A percentile compares a stretch with the other conserved stretches of the same genome.
Evolutionary conservation across 352 stramenopile species (phyloP).

Genomic region (Globisporangium yorkense): DNA sequence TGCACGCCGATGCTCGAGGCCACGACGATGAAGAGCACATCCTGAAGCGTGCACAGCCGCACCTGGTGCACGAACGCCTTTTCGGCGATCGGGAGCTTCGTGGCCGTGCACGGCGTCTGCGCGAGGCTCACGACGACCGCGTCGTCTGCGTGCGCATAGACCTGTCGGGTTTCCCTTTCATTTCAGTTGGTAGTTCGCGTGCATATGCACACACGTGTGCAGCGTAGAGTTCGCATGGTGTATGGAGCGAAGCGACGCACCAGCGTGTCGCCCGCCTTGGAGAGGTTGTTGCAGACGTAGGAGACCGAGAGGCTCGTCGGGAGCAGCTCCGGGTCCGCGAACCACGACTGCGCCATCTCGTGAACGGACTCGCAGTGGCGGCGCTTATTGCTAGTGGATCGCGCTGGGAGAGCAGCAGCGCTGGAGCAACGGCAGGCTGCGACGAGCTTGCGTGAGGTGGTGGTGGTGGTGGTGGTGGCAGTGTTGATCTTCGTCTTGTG

Average conservation of each 20-base stretch:
- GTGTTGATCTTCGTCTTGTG: no score
- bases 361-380: background rate
- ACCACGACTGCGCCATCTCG: conserved; percentile 38
- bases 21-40: conserved; percentile 49
- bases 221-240: background rate
- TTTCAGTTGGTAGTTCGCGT: background rate
- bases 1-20: conserved; percentile 52
- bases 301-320: conserved; percentile 35
- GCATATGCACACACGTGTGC: background rate
- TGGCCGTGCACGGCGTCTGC: conserved; percentile 30
- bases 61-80: conserved; percentile 61
- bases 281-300: conserved; percentile 54
- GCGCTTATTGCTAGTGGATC: background rate
- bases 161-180: conserved; percentile 12
- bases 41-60: conserved; percentile 44
- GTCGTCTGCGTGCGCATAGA: conserved; percentile 41
- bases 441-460: no score
- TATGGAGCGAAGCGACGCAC: conserved; percentile 14
- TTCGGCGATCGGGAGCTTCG: conserved; percentile 35
- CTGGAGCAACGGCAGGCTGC: no score
- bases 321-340: conserved; percentile 37
- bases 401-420: no score
- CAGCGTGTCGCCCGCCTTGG: conserved; percentile 34
- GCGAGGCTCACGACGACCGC: conserved; percentile 37
- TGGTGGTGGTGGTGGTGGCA: no score